phyloP scores from a whole-genome alignment of 2,329 filamentous ascomycete genomes.

The Ophiostoma montium region DNA sequence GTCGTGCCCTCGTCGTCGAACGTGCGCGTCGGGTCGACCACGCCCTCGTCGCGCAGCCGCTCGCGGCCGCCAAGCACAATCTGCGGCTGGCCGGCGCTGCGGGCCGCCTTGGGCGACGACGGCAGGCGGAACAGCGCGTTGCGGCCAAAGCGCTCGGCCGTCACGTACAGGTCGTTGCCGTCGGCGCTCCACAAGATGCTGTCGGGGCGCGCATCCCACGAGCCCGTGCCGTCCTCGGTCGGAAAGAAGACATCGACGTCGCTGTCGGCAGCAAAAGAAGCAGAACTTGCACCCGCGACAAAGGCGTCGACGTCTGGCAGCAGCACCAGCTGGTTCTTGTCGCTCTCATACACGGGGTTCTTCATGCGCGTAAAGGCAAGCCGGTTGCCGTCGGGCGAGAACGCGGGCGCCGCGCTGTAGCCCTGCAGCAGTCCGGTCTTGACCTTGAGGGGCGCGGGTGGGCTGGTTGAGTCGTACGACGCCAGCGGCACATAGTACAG shows the following conservation, averaged over 20 bases:
- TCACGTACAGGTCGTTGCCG: slow-evolving; percentile 53
- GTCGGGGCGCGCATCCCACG: slow-evolving; percentile 46
- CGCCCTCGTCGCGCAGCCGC: background rate
- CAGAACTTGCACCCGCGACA: slow-evolving; percentile 13
- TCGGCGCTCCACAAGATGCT: slow-evolving; percentile 41
- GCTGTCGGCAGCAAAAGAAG: too few relatives aligned
- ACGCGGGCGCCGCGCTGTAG: slow-evolving; percentile 52
- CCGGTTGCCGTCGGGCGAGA: slow-evolving; percentile 57
- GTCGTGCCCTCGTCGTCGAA: background rate
- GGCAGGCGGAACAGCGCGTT: slow-evolving; percentile 48
- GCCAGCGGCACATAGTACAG: slow-evolving; percentile 59
- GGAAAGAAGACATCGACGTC: slow-evolving; percentile 49
- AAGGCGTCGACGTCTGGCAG: slow-evolving; percentile 46
- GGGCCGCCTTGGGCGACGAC: slow-evolving; percentile 30
- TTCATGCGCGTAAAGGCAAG: slow-evolving; percentile 72
- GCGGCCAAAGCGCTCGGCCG: slow-evolving; percentile 55
- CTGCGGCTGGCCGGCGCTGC: slow-evolving; percentile 26
- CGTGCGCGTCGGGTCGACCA: background rate
- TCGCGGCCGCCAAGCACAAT: slow-evolving; percentile 27
- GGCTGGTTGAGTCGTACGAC: slow-evolving; percentile 41
- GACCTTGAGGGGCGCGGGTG: slow-evolving; percentile 13
- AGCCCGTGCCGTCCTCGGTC: slow-evolving; percentile 46
- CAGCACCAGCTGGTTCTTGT: slow-evolving; percentile 56
- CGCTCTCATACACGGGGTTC: slow-evolving; percentile 63
- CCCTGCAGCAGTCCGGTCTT: slow-evolving; percentile 40